Conservation (phyloP, 2,329 filamentous ascomycete genomes). For the Xylariaceae sp. region DNA sequence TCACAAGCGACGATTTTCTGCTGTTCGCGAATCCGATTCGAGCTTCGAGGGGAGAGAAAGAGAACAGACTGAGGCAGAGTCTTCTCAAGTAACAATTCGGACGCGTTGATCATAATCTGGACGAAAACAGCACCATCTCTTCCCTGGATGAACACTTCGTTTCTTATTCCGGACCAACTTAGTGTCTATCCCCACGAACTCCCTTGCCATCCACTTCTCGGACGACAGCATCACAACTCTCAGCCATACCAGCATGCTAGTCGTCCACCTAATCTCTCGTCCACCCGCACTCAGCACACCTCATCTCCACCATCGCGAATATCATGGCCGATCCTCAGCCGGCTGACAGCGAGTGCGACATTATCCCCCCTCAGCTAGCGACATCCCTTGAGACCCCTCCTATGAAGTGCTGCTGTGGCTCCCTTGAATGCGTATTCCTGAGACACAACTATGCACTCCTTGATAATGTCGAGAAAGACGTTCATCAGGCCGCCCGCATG, state of each 20-base stretch:
- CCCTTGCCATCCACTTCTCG: background rate
- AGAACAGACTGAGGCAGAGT: no score
- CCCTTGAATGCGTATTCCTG: slow-evolving; percentile 77
- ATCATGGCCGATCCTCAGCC: slow-evolving; percentile 25
- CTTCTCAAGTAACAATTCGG: no score
- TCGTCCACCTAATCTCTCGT: slow-evolving; percentile 6
- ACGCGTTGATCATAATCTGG: no score
- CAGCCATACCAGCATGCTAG: slow-evolving; percentile 15
- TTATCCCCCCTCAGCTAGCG: slow-evolving; percentile 17
- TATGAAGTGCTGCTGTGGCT: slow-evolving; percentile 84
- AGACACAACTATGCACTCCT: slow-evolving; percentile 80
- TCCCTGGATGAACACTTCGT: no score
- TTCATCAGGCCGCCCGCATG: slow-evolving; percentile 83
- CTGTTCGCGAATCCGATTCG: background rate
- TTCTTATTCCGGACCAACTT: no score
- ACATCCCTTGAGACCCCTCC: slow-evolving; percentile 41
- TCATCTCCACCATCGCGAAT: slow-evolving; percentile 6
- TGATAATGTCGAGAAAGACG: slow-evolving; percentile 84
- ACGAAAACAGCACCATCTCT: no score
- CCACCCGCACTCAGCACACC: slow-evolving; percentile 5
- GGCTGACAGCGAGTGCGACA: slow-evolving; percentile 16
- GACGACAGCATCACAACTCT: slow-evolving; percentile 4
- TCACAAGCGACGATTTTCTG: slow-evolving; percentile 15
- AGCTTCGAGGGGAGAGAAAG: background rate
- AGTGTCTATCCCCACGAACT: background rate